Base-by-base conservation (phyloP, 2,329 filamentous ascomycete species). In the Beauveria scarabaeidicola region DNA sequence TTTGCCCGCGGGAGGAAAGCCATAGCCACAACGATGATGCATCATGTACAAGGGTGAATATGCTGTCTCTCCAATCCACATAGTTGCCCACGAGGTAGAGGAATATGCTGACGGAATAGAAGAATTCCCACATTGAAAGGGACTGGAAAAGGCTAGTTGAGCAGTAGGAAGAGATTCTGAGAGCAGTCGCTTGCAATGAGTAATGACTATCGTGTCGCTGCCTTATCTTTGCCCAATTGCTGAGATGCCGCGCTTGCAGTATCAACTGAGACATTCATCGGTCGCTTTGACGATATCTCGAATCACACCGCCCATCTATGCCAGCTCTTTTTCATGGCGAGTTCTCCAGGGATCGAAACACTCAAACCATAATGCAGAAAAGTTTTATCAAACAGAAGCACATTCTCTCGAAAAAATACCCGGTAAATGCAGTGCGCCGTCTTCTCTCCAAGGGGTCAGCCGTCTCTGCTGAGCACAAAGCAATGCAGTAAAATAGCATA, bases 41-140 rank as follows among this genome's bases (percentile, higher is more conserved):
- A 38, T 61, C 59, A 3, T 47, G 54, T 13, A n/a, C 21, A 21
- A 61, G 27, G 5, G 48, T 58, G 29, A 61, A 38, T 11, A 56
- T 27, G 32, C 59, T 56, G 27, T 61, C 59, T 21, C 59, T 19
- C 59, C 59, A 61, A 19, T 61, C 54, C 4, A 50, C 54, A 13
- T 61, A 61, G 15, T 54, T 32, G 32, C 59, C 48, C 29, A 61
- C 9, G 10, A 61, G 36, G 41, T 61, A 61, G 5, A 61, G n/a
- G 8, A 55, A 51, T 27, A 53, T 56, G 32, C 52, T 47, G 27
- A 50, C 19, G 38, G 54, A 56, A 36, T 58, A 58, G 10, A 61
- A 9, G 17, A 52, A 51, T 23, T 58, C 43, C 53, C 48, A 58
- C 54, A 61, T 61, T 13, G 29, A 15, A 17, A 25, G 29, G 19